These are phyloP conservation scores for Aureobasidium sp. DNA, from an alignment of 2,329 filamentous ascomycete species.

Conservation along the genomic window DNA sequence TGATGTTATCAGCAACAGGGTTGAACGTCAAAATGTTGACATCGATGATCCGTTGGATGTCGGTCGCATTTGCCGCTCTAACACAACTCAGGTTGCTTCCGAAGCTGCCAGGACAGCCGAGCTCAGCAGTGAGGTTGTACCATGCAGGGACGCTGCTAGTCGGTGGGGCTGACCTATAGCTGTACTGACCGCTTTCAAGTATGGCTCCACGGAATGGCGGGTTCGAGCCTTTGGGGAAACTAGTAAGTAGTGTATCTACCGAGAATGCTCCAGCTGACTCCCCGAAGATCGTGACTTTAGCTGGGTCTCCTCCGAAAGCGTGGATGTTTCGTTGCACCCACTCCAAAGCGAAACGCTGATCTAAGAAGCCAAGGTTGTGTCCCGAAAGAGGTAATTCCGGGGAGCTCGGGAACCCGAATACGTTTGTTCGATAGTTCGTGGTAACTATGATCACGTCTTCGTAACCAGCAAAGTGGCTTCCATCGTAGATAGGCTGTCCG, in stretches of 20 bases:
- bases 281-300: constrained; percentile 30
- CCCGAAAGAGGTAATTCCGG: constrained; percentile 25
- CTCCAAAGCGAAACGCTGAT: constrained; percentile 28
- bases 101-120: constrained; percentile 22
- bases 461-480: constrained; percentile 24
- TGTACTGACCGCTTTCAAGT: constrained; percentile 23
- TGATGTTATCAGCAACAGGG: constrained; percentile 25
- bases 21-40: constrained; percentile 23
- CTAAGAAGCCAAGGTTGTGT: constrained; percentile 29
- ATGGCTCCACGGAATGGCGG: constrained; percentile 29
- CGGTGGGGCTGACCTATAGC: constrained; percentile 16
- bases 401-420: constrained; percentile 34
- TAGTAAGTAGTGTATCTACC: constrained; percentile 26
- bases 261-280: constrained; percentile 25
- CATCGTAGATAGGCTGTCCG: constrained; percentile 23
- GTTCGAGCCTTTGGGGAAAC: constrained; percentile 17
- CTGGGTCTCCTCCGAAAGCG: constrained; percentile 28
- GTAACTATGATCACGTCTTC: constrained; percentile 28
- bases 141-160: constrained; percentile 15
- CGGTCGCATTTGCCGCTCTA: constrained; percentile 21
- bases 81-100: constrained; percentile 23
- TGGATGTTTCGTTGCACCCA: constrained; percentile 31
- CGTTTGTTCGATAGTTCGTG: constrained; percentile 28
- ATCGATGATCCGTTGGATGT: constrained; percentile 25
- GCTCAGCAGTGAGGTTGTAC: constrained; percentile 18